phyloP scores from a whole-genome alignment of 768 basidiomycete genomes.

The Boletellus sp. region DNA sequence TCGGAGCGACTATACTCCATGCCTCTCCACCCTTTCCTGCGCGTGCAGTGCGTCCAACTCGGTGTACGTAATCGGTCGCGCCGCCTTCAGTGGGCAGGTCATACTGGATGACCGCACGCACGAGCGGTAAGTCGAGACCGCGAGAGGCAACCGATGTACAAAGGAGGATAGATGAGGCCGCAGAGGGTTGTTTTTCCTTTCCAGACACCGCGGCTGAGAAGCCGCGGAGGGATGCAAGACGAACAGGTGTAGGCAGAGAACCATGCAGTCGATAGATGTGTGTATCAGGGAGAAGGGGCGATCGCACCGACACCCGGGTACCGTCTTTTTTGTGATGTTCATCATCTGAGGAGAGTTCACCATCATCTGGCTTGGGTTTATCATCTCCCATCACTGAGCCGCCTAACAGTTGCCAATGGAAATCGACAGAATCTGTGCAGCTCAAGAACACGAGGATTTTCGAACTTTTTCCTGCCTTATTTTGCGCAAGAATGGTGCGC shows the following conservation, averaged over 20 bases:
- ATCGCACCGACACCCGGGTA: constrained; percentile 52
- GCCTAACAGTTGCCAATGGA: constrained; percentile 85
- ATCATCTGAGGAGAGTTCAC: constrained; percentile 24
- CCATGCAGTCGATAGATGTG: constrained; percentile 90
- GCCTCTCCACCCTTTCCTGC: constrained; percentile 95
- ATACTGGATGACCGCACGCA: constrained; percentile 91
- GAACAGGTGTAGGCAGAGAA: constrained; percentile 76
- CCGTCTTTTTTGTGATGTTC: constrained; percentile 30
- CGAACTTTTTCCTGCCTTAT: constrained; percentile 46
- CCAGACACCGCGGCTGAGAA: constrained; percentile 54
- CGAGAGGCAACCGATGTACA: constrained; percentile 99
- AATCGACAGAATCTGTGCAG: constrained; percentile 97
- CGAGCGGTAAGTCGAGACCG: constrained; percentile 92
- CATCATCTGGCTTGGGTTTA: constrained; percentile 23
- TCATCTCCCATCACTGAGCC: constrained; percentile 60
- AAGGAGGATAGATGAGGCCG: constrained; percentile 68
- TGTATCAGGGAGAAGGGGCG: constrained; percentile 76
- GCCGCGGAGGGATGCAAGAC: constrained; percentile 75
- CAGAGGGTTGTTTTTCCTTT: constrained; percentile 28
- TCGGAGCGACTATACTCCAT: constrained; percentile 88
- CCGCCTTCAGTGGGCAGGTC: constrained; percentile 98
- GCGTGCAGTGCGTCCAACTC: constrained; percentile 95
- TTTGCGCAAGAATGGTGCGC: constrained; percentile 70
- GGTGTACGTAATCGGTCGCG: constrained; percentile 92
- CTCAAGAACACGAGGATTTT: constrained; percentile 95